A percentile compares a stretch with the other conserved stretches of the same genome.
Conservation (phyloP, 805 yeast species). For the Lipomyces yamadae region DNA sequence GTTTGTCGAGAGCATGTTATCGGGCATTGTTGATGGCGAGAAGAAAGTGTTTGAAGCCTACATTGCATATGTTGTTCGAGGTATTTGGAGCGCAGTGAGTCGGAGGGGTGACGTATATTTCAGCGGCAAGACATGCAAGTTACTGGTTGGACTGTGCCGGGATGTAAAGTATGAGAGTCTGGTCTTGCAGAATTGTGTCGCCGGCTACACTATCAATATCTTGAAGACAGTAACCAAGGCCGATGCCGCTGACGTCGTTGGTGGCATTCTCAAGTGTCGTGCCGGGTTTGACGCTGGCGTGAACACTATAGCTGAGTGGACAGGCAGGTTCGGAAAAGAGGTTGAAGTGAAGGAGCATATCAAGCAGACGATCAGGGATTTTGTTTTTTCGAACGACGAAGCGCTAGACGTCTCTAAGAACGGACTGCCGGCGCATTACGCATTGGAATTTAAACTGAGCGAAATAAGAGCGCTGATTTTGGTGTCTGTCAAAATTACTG, state of each 20-base stretch:
- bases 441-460: not conserved
- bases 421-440: not conserved
- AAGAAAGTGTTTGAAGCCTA: slow-evolving; percentile 20
- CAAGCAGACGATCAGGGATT: not conserved
- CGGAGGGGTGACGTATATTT: not conserved
- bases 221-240: not conserved
- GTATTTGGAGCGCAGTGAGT: slow-evolving; percentile 4
- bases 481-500: not conserved
- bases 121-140: not conserved
- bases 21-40: slow-evolving; percentile 17
- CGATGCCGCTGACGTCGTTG: not conserved
- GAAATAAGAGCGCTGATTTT: not conserved
- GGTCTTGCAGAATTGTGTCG: not conserved
- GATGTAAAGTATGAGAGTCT: not conserved
- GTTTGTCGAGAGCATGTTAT: slow-evolving; percentile 5
- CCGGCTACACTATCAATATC: slow-evolving; percentile 3
- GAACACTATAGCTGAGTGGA: not conserved
- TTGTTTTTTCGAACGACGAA: not conserved
- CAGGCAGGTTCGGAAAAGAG: not conserved
- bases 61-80: slow-evolving; percentile 19
- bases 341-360: not conserved
- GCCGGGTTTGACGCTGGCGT: not conserved
- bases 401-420: not conserved
- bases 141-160: not conserved
- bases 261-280: slow-evolving; percentile 3